Percentiles rank a stretch among this genome's conserved stretches.
These are phyloP conservation scores for Neurospora sp. DNA, from an alignment of 495 filamentous ascomycete genomes.

Conservation along the genomic window DNA sequence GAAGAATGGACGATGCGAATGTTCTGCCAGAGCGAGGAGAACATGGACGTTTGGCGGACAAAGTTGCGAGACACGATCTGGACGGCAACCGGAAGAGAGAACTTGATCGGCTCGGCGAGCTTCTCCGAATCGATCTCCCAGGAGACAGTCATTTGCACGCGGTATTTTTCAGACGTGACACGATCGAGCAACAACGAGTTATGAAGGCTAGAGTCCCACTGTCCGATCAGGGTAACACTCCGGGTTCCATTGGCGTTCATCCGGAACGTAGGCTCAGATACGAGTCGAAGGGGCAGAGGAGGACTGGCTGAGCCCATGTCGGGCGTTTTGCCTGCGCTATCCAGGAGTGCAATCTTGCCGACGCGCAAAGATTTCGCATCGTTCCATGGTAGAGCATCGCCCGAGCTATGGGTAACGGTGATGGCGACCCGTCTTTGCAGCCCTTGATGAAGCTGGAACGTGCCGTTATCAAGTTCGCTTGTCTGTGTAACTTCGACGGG, in stretches of 20 bases:
- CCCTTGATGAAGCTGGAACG: slow-evolving; percentile 92
- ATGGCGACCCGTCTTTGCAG: slow-evolving; percentile 82
- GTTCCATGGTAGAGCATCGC: slow-evolving; percentile 77
- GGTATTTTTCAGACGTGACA: slow-evolving; percentile 80
- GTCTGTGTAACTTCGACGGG: slow-evolving; percentile 88
- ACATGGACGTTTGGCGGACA: slow-evolving; percentile 72
- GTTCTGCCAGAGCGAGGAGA: slow-evolving; percentile 77
- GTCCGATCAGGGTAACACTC: slow-evolving; percentile 72
- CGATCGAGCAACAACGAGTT: slow-evolving; percentile 81
- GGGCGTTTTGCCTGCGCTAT: slow-evolving; percentile 73
- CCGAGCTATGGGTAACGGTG: slow-evolving; percentile 79
- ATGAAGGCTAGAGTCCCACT: slow-evolving; percentile 96
- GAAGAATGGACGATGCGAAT: slow-evolving; percentile 79
- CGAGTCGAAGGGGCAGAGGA: slow-evolving; percentile 67
- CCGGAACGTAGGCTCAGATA: slow-evolving; percentile 63
- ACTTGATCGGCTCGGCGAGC: slow-evolving; percentile 71
- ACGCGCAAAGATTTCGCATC: slow-evolving; percentile 65
- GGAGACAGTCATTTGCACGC: slow-evolving; percentile 73
- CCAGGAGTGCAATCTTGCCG: slow-evolving; percentile 69
- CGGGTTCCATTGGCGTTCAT: slow-evolving; percentile 85
- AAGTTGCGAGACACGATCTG: slow-evolving; percentile 81
- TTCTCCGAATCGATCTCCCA: slow-evolving; percentile 77
- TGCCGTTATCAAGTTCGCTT: slow-evolving; percentile 68
- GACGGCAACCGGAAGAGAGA: slow-evolving; percentile 65
- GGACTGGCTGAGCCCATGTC: slow-evolving; percentile 60